These are phyloP conservation scores for Pseudogymnoascus destructans DNA, from an alignment of 2,329 filamentous ascomycete genomes.

Conservation along the genomic window DNA sequence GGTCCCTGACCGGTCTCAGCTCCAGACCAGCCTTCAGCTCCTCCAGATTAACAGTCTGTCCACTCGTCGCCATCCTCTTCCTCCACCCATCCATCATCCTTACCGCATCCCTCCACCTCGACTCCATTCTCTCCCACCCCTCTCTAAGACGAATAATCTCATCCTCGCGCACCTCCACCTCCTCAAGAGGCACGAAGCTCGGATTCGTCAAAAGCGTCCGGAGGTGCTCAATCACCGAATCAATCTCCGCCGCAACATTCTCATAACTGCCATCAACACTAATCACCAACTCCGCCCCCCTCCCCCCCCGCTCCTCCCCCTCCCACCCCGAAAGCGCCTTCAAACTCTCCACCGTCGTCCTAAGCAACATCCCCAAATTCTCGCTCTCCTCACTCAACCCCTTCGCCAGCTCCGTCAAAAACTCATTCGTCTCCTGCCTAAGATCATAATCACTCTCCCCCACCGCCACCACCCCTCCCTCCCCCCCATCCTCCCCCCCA, in stretches of 20 bases:
- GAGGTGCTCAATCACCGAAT: constrained; percentile 66
- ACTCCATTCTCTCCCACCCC: constrained; percentile 90
- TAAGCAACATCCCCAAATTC: constrained; percentile 57
- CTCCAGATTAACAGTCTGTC: constrained; percentile 55
- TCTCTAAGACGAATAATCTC: constrained; percentile 73
- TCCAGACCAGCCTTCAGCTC: constrained; percentile 56
- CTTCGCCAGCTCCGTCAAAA: constrained; percentile 72
- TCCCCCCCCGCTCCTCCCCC: constrained; percentile 26
- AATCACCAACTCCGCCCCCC: constrained; percentile 17
- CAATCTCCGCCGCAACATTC: constrained; percentile 57
- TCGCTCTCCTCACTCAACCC: constrained; percentile 88
- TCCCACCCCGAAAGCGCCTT: constrained; percentile 53
- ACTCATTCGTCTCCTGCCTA: constrained; percentile 78
- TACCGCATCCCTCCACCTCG: constrained; percentile 78
- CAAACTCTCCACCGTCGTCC: constrained; percentile 57
- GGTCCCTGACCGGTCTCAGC: constrained; percentile 44
- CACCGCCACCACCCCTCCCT: constrained; percentile 10
- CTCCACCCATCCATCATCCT: constrained; percentile 88
- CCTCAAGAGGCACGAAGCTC: constrained; percentile 89
- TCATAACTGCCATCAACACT: constrained; percentile 38
- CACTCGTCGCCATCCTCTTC: constrained; percentile 59
- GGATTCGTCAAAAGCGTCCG: constrained; percentile 81
- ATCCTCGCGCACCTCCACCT: constrained; percentile 83
- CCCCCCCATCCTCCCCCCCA: constrained; percentile 29
- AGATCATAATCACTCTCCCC: constrained; percentile 44